A percentile compares a stretch with the other conserved stretches of the same genome.
Evolutionary conservation across 768 basidiomycete genomes (phyloP).

Genomic region (Asterophora lycoperdoides): DNA sequence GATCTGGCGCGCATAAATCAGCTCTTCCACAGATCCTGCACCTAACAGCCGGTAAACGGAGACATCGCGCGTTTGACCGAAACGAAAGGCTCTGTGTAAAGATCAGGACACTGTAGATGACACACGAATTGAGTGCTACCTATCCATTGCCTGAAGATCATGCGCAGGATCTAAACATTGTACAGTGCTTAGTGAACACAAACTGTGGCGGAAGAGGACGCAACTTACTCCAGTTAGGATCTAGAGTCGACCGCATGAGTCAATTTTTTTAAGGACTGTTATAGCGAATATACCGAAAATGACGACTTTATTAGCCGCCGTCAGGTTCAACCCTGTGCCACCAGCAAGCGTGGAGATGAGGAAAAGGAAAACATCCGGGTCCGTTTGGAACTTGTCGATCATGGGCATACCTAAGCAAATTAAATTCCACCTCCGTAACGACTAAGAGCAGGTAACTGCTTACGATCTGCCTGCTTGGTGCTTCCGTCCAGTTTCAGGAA

Average conservation of each 20-base stretch:
- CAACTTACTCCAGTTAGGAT: conserved; percentile 91
- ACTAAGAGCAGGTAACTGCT: conserved; percentile 21
- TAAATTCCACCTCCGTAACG: not conserved
- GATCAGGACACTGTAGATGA: not conserved
- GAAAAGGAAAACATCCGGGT: conserved; percentile 72
- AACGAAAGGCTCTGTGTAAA: conserved; percentile 60
- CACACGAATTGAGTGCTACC: conserved; percentile 23
- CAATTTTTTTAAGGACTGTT: not conserved
- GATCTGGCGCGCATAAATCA: conserved; percentile 85
- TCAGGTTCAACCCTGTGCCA: conserved; percentile 86
- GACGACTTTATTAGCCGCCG: conserved; percentile 90
- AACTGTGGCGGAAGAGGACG: not conserved
- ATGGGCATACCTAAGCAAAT: conserved; percentile 66
- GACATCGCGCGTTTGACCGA: conserved; percentile 85
- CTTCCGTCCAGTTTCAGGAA: conserved; percentile 81
- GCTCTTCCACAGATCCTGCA: conserved; percentile 83
- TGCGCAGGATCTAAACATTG: conserved; percentile 79
- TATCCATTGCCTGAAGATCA: conserved; percentile 89
- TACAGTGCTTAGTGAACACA: conserved; percentile 3
- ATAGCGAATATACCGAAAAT: conserved; percentile 61
- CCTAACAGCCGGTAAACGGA: conserved; percentile 79
- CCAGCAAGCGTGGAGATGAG: conserved; percentile 90
- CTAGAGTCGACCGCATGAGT: conserved; percentile 30
- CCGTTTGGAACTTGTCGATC: conserved; percentile 79
- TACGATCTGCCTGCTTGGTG: conserved; percentile 62